A percentile compares a stretch with the other conserved stretches of the same genome.
Conservation (phyloP, 805 yeast species). For the Candida methanosorbosa region DNA sequence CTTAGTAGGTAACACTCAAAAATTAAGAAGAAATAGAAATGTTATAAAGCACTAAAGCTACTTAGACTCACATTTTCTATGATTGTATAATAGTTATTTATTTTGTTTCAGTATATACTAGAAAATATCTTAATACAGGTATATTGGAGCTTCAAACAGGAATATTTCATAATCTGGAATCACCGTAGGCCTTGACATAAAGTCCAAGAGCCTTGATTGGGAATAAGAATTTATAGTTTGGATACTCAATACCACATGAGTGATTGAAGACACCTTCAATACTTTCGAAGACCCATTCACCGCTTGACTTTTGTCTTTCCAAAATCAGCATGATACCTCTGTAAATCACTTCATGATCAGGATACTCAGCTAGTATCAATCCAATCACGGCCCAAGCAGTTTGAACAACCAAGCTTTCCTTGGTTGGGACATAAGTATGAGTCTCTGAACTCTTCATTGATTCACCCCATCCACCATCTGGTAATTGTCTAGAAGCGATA, state of each 20-base stretch:
- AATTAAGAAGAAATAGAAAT: slow-evolving; percentile 39
- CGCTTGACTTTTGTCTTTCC: slow-evolving; percentile 58
- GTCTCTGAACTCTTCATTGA: slow-evolving; percentile 86
- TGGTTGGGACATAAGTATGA: slow-evolving; percentile 55
- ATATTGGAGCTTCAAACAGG: neutral
- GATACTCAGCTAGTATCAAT: slow-evolving; percentile 71
- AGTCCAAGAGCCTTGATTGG: slow-evolving; percentile 91
- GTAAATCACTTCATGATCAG: slow-evolving; percentile 52
- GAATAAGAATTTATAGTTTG: slow-evolving; percentile 82
- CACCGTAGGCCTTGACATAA: slow-evolving; percentile 25
- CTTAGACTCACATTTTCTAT: neutral
- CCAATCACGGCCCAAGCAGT: slow-evolving; percentile 92
- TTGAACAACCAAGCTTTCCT: slow-evolving; percentile 66
- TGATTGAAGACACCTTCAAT: slow-evolving; percentile 97
- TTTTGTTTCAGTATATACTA: neutral
- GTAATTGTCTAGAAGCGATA: slow-evolving; percentile 60
- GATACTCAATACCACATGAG: slow-evolving; percentile 86
- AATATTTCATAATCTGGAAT: slow-evolving; percentile 5
- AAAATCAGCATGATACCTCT: slow-evolving; percentile 58
- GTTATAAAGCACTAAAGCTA: neutral
- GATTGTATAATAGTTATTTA: neutral
- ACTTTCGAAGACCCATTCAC: slow-evolving; percentile 80
- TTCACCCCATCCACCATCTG: slow-evolving; percentile 98
- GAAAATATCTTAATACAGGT: neutral
- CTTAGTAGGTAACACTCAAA: slow-evolving; percentile 84